These are phyloP conservation scores for Boletus barrowsii DNA, from an alignment of 768 basidiomycete species.

Conservation along the genomic window DNA sequence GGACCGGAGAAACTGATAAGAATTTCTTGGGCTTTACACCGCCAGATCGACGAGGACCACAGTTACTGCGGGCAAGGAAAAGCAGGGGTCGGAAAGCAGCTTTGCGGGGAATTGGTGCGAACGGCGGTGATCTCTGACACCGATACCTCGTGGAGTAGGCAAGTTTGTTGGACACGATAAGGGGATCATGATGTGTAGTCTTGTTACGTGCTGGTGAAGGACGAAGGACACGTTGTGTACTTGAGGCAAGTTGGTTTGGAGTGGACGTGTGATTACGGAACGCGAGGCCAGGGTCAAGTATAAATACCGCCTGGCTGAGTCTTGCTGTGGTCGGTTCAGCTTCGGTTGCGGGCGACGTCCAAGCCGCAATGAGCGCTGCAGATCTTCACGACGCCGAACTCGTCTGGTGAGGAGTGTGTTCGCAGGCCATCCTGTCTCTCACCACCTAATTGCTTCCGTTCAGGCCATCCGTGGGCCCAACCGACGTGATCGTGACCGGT, in stretches of 20 bases:
- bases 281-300: slow-evolving; percentile 3
- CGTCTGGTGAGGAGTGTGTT: slow-evolving; percentile 43
- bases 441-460: slow-evolving; percentile 6
- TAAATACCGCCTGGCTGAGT: slow-evolving; percentile 18
- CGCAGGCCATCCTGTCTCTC: slow-evolving; percentile 3
- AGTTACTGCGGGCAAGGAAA: slow-evolving; percentile 27
- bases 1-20: slow-evolving; percentile 11
- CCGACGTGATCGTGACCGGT: slow-evolving; percentile 66
- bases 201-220: neutral
- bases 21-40: slow-evolving; percentile 30
- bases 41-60: slow-evolving; percentile 16
- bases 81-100: slow-evolving; percentile 35
- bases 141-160: slow-evolving; percentile 14
- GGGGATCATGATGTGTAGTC: neutral
- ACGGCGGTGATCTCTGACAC: slow-evolving; percentile 6
- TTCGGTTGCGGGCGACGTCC: slow-evolving; percentile 19
- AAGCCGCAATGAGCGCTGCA: slow-evolving; percentile 28
- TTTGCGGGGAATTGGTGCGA: slow-evolving; percentile 30
- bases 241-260: slow-evolving; percentile 6
- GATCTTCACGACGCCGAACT: slow-evolving; percentile 52
- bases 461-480: slow-evolving; percentile 60
- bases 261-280: slow-evolving; percentile 22
- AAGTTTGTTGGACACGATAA: slow-evolving; percentile 2
- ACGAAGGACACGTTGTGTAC: slow-evolving; percentile 16
- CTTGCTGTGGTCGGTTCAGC: slow-evolving; percentile 9